Conservation (phyloP, 2,329 filamentous ascomycete species). For the Fusarium dlaminii region DNA sequence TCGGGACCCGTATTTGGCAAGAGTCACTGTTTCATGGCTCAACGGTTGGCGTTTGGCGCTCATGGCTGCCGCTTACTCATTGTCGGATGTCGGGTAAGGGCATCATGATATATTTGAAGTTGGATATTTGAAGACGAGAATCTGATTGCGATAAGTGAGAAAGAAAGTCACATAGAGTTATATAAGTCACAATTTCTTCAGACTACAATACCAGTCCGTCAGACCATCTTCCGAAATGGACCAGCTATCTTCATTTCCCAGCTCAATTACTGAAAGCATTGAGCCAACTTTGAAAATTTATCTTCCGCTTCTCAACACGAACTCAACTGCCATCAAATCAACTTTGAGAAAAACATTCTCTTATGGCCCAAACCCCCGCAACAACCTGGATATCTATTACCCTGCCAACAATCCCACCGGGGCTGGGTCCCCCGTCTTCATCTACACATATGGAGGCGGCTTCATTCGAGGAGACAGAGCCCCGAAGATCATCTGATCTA, state of each 20-base stretch:
- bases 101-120: not conserved
- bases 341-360: not conserved
- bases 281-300: not conserved
- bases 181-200: not conserved
- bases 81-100: not conserved
- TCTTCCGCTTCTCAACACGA: not conserved
- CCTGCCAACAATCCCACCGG: not conserved
- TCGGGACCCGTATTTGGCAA: not conserved
- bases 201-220: not conserved
- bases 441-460: not conserved
- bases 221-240: not conserved
- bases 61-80: not conserved
- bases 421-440: not conserved
- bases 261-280: not conserved
- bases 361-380: not conserved
- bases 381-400: not conserved
- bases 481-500: not conserved
- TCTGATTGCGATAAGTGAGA: too few relatives aligned
- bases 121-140: not conserved
- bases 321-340: not conserved
- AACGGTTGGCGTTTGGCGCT: not conserved
- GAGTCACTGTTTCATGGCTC: not conserved
- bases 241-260: not conserved
- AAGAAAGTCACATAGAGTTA: rapidly evolving
- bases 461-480: not conserved